Base-by-base conservation (phyloP, 1,284 basidiomycete genomes). In the Pulveroboletus sp. region DNA sequence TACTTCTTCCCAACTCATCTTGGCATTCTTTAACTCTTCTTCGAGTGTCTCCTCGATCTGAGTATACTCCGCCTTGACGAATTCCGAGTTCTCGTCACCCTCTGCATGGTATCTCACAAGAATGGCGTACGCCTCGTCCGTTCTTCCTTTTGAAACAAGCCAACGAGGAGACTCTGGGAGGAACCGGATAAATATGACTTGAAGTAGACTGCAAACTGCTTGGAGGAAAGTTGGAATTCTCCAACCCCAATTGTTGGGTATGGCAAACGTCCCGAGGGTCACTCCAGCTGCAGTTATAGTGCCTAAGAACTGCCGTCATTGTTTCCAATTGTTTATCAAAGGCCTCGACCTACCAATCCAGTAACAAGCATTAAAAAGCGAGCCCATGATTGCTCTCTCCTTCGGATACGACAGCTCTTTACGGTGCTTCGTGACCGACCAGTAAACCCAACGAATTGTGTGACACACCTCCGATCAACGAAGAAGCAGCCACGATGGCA, bases 91-190 rank as follows among this genome's bases (percentile, higher is more conserved):
- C 49, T 49, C 33, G 10, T 63, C 43, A 9, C 61, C 58, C 15
- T 66, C 62, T 20, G 45, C 62, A 22, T 64, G 65, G 20, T 66
- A 64, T n/a, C 56, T 66, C 0, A 56, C 59, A 10, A 66, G 53
- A 28, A 64, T 40, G 24, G 51, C n/a, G 1, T 46, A 43, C 2
- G 64, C 61, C 33, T 84, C 78, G 1, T 77, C 76, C 4, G 70
- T 72, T n/a, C 78, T 73, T 10, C 80, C 81, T 48, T 78, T 79
- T 22, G 78, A 77, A 49, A 85, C 72, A 15, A 86, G 74, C 81
- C 81, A 86, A 56, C 85, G 78, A 40, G 84, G 84, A 1, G 80
- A 83, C 64, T 86, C 82, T 6, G 83, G 84, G 22, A 85, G 72
- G 60, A 81, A 76, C 61, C 69, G 76, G 49, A 81, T 71, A 62